These are phyloP conservation scores for Phytophthora multivora DNA, from an alignment of 352 stramenopile genomes.

Conservation along the genomic window DNA sequence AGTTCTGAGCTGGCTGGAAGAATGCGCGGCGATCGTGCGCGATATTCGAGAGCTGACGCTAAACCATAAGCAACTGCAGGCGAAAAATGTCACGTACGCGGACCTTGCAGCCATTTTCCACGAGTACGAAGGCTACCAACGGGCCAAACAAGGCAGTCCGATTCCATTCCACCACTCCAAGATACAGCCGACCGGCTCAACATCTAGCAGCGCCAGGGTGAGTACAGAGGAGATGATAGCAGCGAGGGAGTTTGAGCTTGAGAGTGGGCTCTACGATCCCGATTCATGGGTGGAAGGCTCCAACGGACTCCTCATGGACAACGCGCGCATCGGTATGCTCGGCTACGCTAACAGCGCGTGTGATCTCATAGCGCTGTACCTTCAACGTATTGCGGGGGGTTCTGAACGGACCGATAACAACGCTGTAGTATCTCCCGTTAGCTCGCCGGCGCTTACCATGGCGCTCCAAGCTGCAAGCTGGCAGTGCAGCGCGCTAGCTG, in stretches of 20 bases:
- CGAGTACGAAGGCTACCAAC: slow-evolving; percentile 69
- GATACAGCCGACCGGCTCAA: slow-evolving; percentile 24
- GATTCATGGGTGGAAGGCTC: slow-evolving; percentile 53
- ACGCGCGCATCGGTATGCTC: slow-evolving; percentile 76
- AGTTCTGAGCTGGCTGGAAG: slow-evolving; percentile 72
- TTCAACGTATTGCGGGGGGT: slow-evolving; percentile 35
- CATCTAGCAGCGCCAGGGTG: slow-evolving; percentile 3
- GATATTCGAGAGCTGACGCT: slow-evolving; percentile 80
- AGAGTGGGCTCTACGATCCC: slow-evolving; percentile 64
- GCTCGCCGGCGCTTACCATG: slow-evolving; percentile 36
- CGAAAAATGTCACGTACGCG: slow-evolving; percentile 51
- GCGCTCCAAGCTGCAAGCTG: slow-evolving; percentile 65
- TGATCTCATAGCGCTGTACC: slow-evolving; percentile 67
- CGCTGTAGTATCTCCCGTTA: slow-evolving; percentile 18
- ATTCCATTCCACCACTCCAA: slow-evolving; percentile 64
- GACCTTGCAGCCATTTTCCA: slow-evolving; percentile 69
- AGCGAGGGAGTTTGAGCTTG: slow-evolving; percentile 65
- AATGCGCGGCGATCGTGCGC: slow-evolving; percentile 71
- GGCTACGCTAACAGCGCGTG: slow-evolving; percentile 80
- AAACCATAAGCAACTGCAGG: slow-evolving; percentile 68
- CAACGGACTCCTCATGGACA: slow-evolving; percentile 72
- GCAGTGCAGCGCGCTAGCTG: slow-evolving; percentile 72
- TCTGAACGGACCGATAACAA: slow-evolving; percentile 22
- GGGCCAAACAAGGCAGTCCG: slow-evolving; percentile 54
- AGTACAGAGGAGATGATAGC: slow-evolving; percentile 48